These are phyloP conservation scores for Colletotrichum noveboracense DNA, from an alignment of 2,329 filamentous ascomycete genomes.

Conservation along the genomic window DNA sequence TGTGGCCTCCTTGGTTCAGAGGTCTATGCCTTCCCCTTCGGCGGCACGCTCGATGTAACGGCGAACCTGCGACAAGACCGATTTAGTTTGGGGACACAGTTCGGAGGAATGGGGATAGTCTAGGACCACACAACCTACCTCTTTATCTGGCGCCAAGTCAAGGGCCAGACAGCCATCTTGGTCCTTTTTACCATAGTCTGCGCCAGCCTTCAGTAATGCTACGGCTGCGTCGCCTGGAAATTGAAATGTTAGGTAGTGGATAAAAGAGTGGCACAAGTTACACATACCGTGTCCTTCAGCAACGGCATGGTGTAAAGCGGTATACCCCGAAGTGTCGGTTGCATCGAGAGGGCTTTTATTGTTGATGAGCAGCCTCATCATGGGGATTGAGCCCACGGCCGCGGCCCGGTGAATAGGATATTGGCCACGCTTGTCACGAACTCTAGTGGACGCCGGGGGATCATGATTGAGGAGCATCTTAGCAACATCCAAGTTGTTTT, in stretches of 20 bases:
- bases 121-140: conserved; percentile 57
- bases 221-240: conserved; percentile 77
- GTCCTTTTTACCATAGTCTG: conserved; percentile 81
- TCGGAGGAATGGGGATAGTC: not conserved
- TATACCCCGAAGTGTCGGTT: conserved; percentile 82
- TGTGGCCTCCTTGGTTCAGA: conserved; percentile 31
- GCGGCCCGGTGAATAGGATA: conserved; percentile 91
- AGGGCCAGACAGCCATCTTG: conserved; percentile 73
- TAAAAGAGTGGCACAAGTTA: not conserved
- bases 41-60: conserved; percentile 79
- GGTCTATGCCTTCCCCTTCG: conserved; percentile 82
- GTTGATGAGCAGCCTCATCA: conserved; percentile 80
- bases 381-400: conserved; percentile 86
- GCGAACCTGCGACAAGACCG: conserved; percentile 58
- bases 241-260: not conserved
- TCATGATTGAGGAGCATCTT: conserved; percentile 77
- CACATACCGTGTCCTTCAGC: conserved; percentile 72
- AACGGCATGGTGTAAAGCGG: conserved; percentile 86
- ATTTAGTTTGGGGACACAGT: not conserved
- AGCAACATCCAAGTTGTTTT: conserved; percentile 83
- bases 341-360: conserved; percentile 83
- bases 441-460: conserved; percentile 72
- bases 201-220: conserved; percentile 81
- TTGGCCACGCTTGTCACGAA: conserved; percentile 88
- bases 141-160: conserved; percentile 84